phyloP scores from a whole-genome alignment of 805 yeast species.

The Candida schatavii region DNA sequence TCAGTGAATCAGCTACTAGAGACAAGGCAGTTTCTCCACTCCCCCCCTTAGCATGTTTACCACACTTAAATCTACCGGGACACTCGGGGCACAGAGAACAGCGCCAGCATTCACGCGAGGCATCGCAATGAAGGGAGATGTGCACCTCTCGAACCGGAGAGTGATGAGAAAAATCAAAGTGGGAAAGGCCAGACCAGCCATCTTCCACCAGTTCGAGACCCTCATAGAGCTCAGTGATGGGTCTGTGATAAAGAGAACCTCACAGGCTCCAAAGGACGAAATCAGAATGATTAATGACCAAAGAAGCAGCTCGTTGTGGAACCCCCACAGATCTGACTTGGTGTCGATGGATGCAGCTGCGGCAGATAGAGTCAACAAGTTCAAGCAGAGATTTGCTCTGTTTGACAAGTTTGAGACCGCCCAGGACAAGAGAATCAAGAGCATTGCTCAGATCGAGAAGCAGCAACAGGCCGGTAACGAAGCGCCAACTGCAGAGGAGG shows the following conservation, averaged over 20 bases:
- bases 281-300: conserved; percentile 84
- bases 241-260: conserved; percentile 75
- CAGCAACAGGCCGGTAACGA: conserved; percentile 14
- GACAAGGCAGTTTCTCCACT: too few relatives aligned
- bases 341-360: conserved; percentile 76
- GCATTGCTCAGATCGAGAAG: conserved; percentile 18
- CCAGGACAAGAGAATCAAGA: conserved; percentile 22
- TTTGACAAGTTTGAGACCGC: conserved; percentile 31
- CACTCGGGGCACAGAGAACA: too few relatives aligned
- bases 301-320: conserved; percentile 85
- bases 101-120: conserved; percentile 6
- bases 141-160: conserved; percentile 47
- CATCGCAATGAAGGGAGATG: conserved; percentile 32
- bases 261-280: conserved; percentile 87
- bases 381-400: conserved; percentile 61
- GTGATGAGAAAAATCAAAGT: conserved; percentile 65
- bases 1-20: too few relatives aligned
- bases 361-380: conserved; percentile 74
- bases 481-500: conserved; percentile 11
- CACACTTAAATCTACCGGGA: too few relatives aligned
- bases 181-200: conserved; percentile 92
- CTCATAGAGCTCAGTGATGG: conserved; percentile 93
- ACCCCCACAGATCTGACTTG: conserved; percentile 77
- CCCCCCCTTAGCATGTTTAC: too few relatives aligned
- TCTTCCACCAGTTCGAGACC: conserved; percentile 86